Evolutionary conservation across 768 basidiomycete genomes (phyloP).

Genomic region (Auricularia auricula-judae): DNA sequence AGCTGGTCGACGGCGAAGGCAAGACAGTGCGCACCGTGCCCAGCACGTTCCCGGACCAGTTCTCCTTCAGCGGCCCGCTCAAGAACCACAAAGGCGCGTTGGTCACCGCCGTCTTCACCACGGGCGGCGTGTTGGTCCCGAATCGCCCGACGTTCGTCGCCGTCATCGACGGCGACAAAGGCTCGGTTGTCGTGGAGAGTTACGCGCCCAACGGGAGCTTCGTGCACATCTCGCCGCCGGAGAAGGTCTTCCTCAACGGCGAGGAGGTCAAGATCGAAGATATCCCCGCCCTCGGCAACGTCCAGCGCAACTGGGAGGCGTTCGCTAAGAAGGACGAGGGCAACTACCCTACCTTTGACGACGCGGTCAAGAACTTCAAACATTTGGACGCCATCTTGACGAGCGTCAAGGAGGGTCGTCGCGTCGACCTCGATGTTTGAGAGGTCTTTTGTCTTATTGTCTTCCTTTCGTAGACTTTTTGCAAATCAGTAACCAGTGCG

Average conservation of each 20-base stretch:
- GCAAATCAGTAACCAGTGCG: no score
- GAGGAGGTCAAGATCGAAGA: slow-evolving; percentile 14
- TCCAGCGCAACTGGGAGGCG: slow-evolving; percentile 12
- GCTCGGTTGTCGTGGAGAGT: slow-evolving; percentile 18
- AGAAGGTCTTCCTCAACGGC: slow-evolving; percentile 21
- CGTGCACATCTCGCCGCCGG: slow-evolving; percentile 15
- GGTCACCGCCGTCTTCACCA: slow-evolving; percentile 17
- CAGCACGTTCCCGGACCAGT: slow-evolving; percentile 17
- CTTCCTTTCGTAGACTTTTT: background rate
- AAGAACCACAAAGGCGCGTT: slow-evolving; percentile 17
- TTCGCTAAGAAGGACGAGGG: slow-evolving; percentile 14
- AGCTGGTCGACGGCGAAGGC: slow-evolving; percentile 15
- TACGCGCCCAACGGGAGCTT: slow-evolving; percentile 7
- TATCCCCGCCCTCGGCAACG: background rate
- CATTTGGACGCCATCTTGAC: slow-evolving; percentile 15
- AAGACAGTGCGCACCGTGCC: slow-evolving; percentile 17
- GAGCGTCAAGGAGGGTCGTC: background rate
- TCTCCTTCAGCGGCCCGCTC: slow-evolving; percentile 21
- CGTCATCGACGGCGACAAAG: slow-evolving; percentile 27
- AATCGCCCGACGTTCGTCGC: slow-evolving; percentile 14
- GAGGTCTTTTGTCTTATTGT: no score
- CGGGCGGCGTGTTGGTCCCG: slow-evolving; percentile 13
- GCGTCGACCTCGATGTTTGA: slow-evolving; percentile 1
- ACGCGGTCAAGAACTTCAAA: slow-evolving; percentile 16
- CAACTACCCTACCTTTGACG: slow-evolving; percentile 19